These are phyloP conservation scores for Friedmanniomyces endolithicus DNA, from an alignment of 495 filamentous ascomycete genomes.

Conservation along the genomic window DNA sequence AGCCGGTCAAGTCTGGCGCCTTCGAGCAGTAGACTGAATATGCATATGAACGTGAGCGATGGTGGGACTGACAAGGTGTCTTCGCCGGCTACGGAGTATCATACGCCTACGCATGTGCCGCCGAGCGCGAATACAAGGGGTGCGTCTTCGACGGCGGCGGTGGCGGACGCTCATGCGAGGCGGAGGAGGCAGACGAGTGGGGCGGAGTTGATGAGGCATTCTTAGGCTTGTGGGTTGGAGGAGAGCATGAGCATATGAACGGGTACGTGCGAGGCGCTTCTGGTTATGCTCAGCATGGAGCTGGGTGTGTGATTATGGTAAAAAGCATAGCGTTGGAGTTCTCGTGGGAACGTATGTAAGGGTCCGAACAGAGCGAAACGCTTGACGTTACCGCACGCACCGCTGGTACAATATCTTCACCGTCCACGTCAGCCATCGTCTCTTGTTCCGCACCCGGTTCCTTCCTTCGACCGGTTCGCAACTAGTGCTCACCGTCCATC, in stretches of 20 bases:
- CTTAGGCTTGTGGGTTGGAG: neutral
- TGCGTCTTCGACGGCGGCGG: neutral
- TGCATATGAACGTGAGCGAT: neutral
- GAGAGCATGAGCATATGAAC: too few relatives aligned
- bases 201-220: conserved; percentile 6
- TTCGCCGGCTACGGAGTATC: neutral
- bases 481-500: too few relatives aligned
- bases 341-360: neutral
- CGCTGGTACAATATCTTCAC: too few relatives aligned
- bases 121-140: conserved; percentile 3
- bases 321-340: conserved; percentile 6
- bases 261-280: neutral
- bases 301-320: neutral
- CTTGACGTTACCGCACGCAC: neutral
- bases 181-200: conserved; percentile 13
- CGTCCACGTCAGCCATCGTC: too few relatives aligned
- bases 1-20: conserved; percentile 9
- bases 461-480: too few relatives aligned
- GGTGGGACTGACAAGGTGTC: neutral
- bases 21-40: neutral
- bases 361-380: too few relatives aligned
- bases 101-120: conserved; percentile 15
- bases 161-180: conserved; percentile 9
- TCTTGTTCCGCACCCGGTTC: too few relatives aligned
- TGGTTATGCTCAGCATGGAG: neutral